These are phyloP conservation scores for Globisporangium uncinulatum DNA, from an alignment of 352 stramenopile species.

Conservation along the genomic window DNA sequence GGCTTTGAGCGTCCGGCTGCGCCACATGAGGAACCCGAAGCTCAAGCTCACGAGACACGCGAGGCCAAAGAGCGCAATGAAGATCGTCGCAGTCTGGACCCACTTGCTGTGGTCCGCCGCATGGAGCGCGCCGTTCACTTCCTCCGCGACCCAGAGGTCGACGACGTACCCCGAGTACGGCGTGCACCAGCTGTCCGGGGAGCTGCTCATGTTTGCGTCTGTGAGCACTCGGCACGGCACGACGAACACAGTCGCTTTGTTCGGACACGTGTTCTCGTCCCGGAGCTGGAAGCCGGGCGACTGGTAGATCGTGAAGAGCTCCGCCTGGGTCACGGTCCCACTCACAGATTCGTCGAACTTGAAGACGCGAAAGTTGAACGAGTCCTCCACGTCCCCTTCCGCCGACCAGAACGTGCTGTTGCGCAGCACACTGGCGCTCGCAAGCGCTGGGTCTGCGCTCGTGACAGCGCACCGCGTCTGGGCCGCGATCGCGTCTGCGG, in stretches of 20 bases:
- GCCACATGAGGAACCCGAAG: slow-evolving; percentile 9
- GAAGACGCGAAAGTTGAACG: slow-evolving; percentile 32
- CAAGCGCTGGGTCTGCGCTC: slow-evolving; percentile 18
- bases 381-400: slow-evolving; percentile 19
- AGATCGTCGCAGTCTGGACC: slow-evolving; percentile 9
- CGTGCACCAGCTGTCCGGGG: slow-evolving; percentile 25
- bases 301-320: slow-evolving; percentile 49
- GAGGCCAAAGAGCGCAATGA: slow-evolving; percentile 12
- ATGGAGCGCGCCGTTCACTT: background rate
- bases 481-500: slow-evolving; percentile 11
- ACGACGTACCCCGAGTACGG: slow-evolving; percentile 25
- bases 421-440: background rate
- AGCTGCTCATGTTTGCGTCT: background rate
- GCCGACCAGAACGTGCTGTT: slow-evolving; percentile 38
- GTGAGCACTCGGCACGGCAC: slow-evolving; percentile 28
- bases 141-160: slow-evolving; percentile 29
- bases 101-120: slow-evolving; percentile 7
- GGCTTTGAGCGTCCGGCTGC: background rate
- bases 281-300: slow-evolving; percentile 11
- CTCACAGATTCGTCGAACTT: slow-evolving; percentile 15
- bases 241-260: slow-evolving; percentile 30
- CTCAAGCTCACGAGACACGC: slow-evolving; percentile 6
- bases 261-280: slow-evolving; percentile 21
- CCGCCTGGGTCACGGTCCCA: slow-evolving; percentile 1
- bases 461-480: slow-evolving; percentile 29